Evolutionary conservation across 2,329 filamentous ascomycete genomes (phyloP).

Genomic region (Xylariaceae sp.): DNA sequence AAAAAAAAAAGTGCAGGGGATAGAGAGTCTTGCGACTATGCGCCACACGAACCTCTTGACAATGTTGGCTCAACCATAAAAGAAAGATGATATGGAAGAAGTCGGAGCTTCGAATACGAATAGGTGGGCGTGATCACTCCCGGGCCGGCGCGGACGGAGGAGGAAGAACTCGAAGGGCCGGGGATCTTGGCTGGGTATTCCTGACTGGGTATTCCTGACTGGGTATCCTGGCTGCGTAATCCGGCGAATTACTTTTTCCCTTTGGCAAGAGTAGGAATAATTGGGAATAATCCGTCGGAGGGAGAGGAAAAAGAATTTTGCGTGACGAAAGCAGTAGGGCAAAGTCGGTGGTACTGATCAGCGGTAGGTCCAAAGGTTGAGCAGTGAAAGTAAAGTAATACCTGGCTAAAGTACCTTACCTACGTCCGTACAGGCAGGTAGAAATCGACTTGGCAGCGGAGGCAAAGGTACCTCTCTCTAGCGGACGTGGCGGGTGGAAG

Average conservation of each 20-base stretch:
- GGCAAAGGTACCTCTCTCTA: no score
- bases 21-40: conserved; percentile 2
- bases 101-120: background rate
- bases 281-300: conserved; percentile 9
- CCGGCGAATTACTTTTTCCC: conserved; percentile 22
- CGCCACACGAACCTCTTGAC: conserved; percentile 17
- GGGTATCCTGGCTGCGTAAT: background rate
- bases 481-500: no score
- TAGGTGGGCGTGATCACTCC: background rate
- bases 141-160: conserved; percentile 17
- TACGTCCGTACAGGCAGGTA: no score
- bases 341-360: background rate
- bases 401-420: no score
- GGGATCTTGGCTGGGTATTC: conserved; percentile 9
- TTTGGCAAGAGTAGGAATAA: conserved; percentile 2
- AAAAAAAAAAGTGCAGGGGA: background rate
- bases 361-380: background rate
- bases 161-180: conserved; percentile 23
- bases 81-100: conserved; percentile 2
- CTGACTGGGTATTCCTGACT: conserved; percentile 1
- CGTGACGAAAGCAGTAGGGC: conserved; percentile 6
- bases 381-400: background rate
- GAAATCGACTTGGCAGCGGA: no score
- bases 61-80: conserved; percentile 4
- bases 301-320: conserved; percentile 31